These are phyloP conservation scores for Macrophomina tecta DNA, from an alignment of 2,329 filamentous ascomycete species.

Conservation along the genomic window DNA sequence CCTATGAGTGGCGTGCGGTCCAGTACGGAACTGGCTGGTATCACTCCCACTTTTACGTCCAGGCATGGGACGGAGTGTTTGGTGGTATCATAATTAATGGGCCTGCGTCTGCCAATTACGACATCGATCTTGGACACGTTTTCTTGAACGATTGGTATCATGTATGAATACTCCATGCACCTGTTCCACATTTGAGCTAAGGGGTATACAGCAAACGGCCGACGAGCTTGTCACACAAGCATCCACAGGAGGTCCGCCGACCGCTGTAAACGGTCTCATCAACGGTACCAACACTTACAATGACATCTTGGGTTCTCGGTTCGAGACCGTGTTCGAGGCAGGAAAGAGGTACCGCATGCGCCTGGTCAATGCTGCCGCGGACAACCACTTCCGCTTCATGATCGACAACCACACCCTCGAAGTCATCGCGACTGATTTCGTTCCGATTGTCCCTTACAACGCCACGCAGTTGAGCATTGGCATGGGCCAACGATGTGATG, in stretches of 20 bases:
- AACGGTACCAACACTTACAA: not conserved
- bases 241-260: not conserved
- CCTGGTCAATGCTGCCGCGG: conserved; percentile 49
- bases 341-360: conserved; percentile 53
- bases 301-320: too few relatives aligned
- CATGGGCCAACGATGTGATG: conserved; percentile 52
- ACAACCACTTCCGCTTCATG: conserved; percentile 45
- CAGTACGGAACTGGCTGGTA: conserved; percentile 47
- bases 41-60: conserved; percentile 50
- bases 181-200: too few relatives aligned
- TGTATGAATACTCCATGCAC: too few relatives aligned
- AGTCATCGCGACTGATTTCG: conserved; percentile 44
- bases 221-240: too few relatives aligned
- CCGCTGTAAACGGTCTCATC: conserved; percentile 4
- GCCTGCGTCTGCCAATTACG: conserved; percentile 54
- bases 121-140: conserved; percentile 66
- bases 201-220: too few relatives aligned
- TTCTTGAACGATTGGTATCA: conserved; percentile 45
- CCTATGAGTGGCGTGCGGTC: conserved; percentile 38
- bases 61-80: conserved; percentile 52
- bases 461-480: conserved; percentile 31
- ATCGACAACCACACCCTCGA: conserved; percentile 47
- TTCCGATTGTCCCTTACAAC: conserved; percentile 47
- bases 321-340: not conserved
- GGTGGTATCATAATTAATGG: conserved; percentile 50